Evolutionary conservation across 1,284 basidiomycete species (phyloP), one percentile per base, ranked within the genome.

Genomic region (Amylostereum chailletii): DNA sequence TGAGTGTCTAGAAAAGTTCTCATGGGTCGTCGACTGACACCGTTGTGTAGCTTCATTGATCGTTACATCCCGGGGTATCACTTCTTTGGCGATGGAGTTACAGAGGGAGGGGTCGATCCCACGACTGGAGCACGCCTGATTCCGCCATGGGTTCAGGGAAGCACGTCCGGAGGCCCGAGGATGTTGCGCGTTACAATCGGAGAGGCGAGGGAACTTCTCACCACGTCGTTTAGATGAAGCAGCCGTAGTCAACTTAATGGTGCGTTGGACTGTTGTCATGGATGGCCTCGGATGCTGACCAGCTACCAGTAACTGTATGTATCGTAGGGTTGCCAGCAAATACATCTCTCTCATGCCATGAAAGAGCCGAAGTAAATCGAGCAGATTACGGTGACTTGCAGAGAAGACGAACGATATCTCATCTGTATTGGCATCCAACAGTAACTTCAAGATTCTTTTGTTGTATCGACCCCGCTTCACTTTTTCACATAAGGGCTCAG

Each of bases 1-100:
- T 94, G 67, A 57, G 79, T 70, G 8, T 43, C 39, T 32, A 49
- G 19, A 37, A 7, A 37, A 1, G 36, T n/a, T 37, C 36, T 37
- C 36, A 37, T 37, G 8, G 26, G 43, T 45, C 45, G 39, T 46
- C 46, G 47, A 37, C 31, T 42, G 30, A 6, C 38, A 5, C 29
- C 30, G 32, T 46, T 40, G 5, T 48, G 30, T 57, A 86, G 82
- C 46, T 89, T 86, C 61, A 77, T 88, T 3, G 82, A 86, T 61
- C 81, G 89, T 2, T 91, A 91, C 61, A 90, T 92, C 51, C 89
- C 89, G 1, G 89, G 88, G 3, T 92, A 92, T 60, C 78, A 90
- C 51, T 86, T 90, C 62, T 90, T 87, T 59, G 75, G 74, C 1
- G 71, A 76, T 38, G 71, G 75, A 5, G 62, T 75, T 10, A 60